Percentiles rank a stretch among this genome's conserved stretches.
Conservation (phyloP, 306 rosid species). For the Vigna radiata region DNA sequence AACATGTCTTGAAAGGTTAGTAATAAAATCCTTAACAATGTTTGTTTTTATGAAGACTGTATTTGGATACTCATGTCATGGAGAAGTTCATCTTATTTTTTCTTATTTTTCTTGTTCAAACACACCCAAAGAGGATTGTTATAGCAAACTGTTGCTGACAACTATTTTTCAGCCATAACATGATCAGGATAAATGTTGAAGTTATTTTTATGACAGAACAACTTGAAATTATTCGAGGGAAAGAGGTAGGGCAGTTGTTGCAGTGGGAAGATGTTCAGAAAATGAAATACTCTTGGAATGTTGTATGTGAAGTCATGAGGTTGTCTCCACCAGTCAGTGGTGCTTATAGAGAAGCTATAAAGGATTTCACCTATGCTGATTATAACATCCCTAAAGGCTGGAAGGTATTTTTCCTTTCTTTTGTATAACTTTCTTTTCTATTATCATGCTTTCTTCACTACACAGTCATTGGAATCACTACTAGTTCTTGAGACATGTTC, state of each 20-base stretch:
- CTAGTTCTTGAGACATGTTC: not conserved
- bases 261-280: constrained; percentile 64
- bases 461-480: constrained; percentile 1
- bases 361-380: constrained; percentile 58
- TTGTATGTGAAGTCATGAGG: constrained; percentile 58
- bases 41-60: not conserved
- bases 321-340: constrained; percentile 57
- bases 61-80: too few relatives aligned
- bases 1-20: constrained; percentile 53
- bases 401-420: constrained; percentile 54
- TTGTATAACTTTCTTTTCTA: not conserved
- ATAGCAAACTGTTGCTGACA: not conserved
- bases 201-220: constrained; percentile 53
- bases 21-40: not conserved
- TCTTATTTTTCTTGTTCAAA: too few relatives aligned
- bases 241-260: constrained; percentile 51
- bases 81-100: too few relatives aligned
- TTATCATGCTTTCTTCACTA: not conserved
- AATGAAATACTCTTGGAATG: constrained; percentile 71
- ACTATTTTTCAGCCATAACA: not conserved
- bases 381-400: constrained; percentile 62
- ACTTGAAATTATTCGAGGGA: constrained; percentile 49
- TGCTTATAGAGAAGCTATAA: constrained; percentile 55
- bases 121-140: not conserved
- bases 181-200: constrained; percentile 9